Base-by-base conservation (phyloP, 768 basidiomycete species). In the Lactifluus subvellereus region DNA sequence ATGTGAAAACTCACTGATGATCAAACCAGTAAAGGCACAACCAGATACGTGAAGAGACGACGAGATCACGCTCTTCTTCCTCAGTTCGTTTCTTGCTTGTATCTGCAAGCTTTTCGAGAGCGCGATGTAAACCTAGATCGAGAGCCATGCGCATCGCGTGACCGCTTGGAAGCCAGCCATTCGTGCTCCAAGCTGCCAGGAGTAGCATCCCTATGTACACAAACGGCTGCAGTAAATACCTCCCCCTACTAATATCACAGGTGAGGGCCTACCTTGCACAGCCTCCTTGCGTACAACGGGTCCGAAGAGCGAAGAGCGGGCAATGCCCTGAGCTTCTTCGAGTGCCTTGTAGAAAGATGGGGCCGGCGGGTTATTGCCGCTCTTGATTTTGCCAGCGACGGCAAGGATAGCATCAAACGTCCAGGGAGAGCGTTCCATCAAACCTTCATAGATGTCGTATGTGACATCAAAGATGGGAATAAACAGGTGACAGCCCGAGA, bases 91-190 rank as follows among this genome's bases (percentile, higher is more conserved):
- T 80, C 72, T 86, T 88, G 54, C 73, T 79, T 38, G 84, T 83
- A 56, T 95, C 91, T 1, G 88, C 90, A 9, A 98, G 81, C 72
- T 93, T 96, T 71, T 96, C 94, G 49, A 97, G 75, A 10, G 95
- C 95, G 49, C 91, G 87, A 72, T 98, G 93, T 22, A 98, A 80
- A 37, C 94, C 93, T 57, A 98, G 86, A 72, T 97, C 94, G 57
- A 96, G 77, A 22, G 92, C 94, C 92, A 96, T 96, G 57, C 95
- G 85, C 85, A 97, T 87, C 6, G 95, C 95, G 71, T 98, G 95
- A 3, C 95, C 95, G 69, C 90, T 89, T 9, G 94, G 93, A 51
- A 98, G 80, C 92, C 93, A 98, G 0, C 93, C 94, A 66, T 94
- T 93, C 42, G 93, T 91, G 70, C 88, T 91, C 91, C 93, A 96